phyloP scores from a whole-genome alignment of 306 rosid genomes.

The Castanopsis chinensis region DNA sequence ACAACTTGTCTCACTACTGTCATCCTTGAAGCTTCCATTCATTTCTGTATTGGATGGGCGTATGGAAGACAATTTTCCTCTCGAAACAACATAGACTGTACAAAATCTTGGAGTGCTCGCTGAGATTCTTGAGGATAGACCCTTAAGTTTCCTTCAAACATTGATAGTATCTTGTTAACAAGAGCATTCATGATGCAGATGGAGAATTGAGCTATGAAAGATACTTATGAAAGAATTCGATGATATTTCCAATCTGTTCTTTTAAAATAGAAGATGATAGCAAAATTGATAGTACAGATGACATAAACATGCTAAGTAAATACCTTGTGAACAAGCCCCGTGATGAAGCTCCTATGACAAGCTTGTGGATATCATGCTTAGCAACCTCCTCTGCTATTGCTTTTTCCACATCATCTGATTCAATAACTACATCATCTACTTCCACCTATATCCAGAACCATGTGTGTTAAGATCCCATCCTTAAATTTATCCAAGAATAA shows the following conservation, averaged over 20 bases:
- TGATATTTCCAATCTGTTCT: neutral
- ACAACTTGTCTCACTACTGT: conserved; percentile 53
- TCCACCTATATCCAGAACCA: conserved; percentile 55
- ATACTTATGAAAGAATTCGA: neutral
- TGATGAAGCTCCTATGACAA: conserved; percentile 84
- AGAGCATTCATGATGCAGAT: conserved; percentile 13
- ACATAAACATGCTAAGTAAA: conserved; percentile 12
- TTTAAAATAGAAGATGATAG: neutral
- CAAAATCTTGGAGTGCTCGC: conserved; percentile 66
- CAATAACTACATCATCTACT: conserved; percentile 61
- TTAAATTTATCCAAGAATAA: conserved; percentile 7
- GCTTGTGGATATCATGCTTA: conserved; percentile 47
- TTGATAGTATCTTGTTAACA: conserved; percentile 12
- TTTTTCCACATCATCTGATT: conserved; percentile 71
- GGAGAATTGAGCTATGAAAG: conserved; percentile 4
- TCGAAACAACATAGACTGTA: conserved; percentile 72
- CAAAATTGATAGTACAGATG: neutral
- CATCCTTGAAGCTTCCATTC: conserved; percentile 43
- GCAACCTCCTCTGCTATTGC: conserved; percentile 76
- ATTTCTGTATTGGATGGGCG: conserved; percentile 55
- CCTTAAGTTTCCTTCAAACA: conserved; percentile 61
- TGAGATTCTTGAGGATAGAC: conserved; percentile 68
- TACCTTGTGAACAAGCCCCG: conserved; percentile 74
- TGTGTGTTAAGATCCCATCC: conserved; percentile 8
- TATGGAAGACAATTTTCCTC: conserved; percentile 69